Conservation (phyloP, 345 rosid genomes). For the Populus nigra region DNA sequence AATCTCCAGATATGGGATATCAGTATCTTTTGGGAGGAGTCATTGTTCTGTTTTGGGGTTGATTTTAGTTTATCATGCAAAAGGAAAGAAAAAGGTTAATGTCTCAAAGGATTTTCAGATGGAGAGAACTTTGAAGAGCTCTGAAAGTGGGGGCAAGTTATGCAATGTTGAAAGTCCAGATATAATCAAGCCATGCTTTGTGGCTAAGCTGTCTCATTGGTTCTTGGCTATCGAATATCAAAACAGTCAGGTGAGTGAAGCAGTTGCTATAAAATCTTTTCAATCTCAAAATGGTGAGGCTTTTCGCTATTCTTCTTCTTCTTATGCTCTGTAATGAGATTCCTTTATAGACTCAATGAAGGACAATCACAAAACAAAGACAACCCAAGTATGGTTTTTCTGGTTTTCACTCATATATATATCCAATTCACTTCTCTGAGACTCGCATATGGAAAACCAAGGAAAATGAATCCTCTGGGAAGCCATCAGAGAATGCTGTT, state of each 20-base stretch:
- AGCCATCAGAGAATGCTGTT: background rate
- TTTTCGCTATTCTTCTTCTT: background rate
- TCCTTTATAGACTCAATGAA: background rate
- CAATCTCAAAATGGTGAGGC: background rate
- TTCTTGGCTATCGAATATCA: constrained; percentile 21
- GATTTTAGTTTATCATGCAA: too few relatives aligned
- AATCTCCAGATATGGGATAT: too few relatives aligned
- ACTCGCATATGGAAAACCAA: too few relatives aligned
- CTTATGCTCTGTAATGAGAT: constrained; percentile 1
- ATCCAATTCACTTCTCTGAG: background rate
- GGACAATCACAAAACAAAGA: background rate
- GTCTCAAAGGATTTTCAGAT: too few relatives aligned
- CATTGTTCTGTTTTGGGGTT: too few relatives aligned
- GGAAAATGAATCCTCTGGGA: background rate
- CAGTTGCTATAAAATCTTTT: background rate
- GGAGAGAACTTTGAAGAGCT: too few relatives aligned
- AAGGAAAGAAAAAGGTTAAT: too few relatives aligned
- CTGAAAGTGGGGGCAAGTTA: too few relatives aligned
- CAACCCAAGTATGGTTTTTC: background rate
- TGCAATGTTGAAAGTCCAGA: too few relatives aligned
- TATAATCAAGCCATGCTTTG: background rate
- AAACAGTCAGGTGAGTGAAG: constrained; percentile 45
- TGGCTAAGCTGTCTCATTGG: background rate
- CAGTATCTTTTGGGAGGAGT: too few relatives aligned
- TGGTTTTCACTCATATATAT: background rate